These are phyloP conservation scores for Mycena filopes DNA, from an alignment of 768 basidiomycete species.

Conservation along the genomic window DNA sequence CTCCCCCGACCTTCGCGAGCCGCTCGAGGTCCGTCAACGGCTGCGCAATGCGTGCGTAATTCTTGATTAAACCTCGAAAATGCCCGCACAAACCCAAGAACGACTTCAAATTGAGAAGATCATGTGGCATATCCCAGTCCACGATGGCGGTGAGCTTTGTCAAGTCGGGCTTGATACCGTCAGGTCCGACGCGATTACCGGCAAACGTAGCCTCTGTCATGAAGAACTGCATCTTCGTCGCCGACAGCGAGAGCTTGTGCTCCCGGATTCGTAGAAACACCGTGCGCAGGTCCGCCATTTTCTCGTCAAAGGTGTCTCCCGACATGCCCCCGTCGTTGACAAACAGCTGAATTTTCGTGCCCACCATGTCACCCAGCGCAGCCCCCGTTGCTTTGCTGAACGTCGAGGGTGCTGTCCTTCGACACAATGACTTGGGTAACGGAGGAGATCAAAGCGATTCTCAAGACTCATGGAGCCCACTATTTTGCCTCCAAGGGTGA, in stretches of 20 bases:
- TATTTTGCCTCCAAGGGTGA: not conserved
- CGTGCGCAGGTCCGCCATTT: not conserved
- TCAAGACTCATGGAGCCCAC: not conserved
- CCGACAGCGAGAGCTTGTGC: not conserved
- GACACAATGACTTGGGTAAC: not conserved
- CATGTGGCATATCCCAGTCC: conserved; percentile 14
- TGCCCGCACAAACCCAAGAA: conserved; percentile 25
- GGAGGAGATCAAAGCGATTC: not conserved
- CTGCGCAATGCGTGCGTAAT: not conserved
- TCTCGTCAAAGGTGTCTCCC: not conserved
- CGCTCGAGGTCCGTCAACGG: conserved; percentile 14
- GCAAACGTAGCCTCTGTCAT: not conserved
- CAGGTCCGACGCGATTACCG: not conserved
- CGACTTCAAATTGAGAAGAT: conserved; percentile 3
- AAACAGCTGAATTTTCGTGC: conserved; percentile 1
- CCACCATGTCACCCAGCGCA: not conserved
- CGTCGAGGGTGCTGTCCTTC: not conserved
- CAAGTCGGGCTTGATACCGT: conserved; percentile 17
- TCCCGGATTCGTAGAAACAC: not conserved
- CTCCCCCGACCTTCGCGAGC: conserved; percentile 28
- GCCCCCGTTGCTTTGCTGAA: not conserved
- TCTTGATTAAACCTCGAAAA: conserved; percentile 24
- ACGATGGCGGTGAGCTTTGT: conserved; percentile 26
- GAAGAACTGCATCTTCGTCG: not conserved
- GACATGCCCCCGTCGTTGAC: not conserved